These are phyloP conservation scores for Aspergillus proliferans DNA, from an alignment of 2,329 filamentous ascomycete species.

Conservation along the genomic window DNA sequence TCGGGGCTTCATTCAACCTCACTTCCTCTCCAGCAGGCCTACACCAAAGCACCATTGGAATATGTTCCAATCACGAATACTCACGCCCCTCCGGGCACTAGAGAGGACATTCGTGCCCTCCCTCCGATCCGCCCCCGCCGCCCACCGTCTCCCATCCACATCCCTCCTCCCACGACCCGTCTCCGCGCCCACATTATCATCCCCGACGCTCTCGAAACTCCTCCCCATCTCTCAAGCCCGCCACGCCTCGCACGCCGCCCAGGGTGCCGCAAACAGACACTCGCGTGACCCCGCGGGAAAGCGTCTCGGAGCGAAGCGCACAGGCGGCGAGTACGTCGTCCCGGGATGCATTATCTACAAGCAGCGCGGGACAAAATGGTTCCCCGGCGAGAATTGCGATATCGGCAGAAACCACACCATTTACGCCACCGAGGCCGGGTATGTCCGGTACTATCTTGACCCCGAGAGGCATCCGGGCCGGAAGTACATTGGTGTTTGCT, in stretches of 20 bases:
- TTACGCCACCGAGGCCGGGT: conserved; percentile 75
- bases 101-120: conserved; percentile 30
- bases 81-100: conserved; percentile 32
- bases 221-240: conserved; percentile 45
- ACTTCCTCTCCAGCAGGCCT: background rate
- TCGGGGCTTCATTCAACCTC: background rate
- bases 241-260: conserved; percentile 58
- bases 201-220: conserved; percentile 17
- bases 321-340: conserved; percentile 86
- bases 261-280: conserved; percentile 61
- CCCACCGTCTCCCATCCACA: conserved; percentile 17
- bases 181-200: conserved; percentile 20
- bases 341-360: conserved; percentile 97
- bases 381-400: conserved; percentile 87
- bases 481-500: conserved; percentile 91
- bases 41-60: background rate
- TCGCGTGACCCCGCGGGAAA: conserved; percentile 68
- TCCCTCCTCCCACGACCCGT: conserved; percentile 24
- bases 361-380: conserved; percentile 91
- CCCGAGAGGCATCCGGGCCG: conserved; percentile 73
- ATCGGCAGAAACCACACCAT: conserved; percentile 97
- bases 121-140: conserved; percentile 20
- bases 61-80: conserved; percentile 41
- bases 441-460: conserved; percentile 95
- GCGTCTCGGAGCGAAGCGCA: conserved; percentile 90